Evolutionary conservation across 257 asterid species (phyloP), one percentile per base, ranked within the genome.

Genomic region (Capsicum baccatum): DNA sequence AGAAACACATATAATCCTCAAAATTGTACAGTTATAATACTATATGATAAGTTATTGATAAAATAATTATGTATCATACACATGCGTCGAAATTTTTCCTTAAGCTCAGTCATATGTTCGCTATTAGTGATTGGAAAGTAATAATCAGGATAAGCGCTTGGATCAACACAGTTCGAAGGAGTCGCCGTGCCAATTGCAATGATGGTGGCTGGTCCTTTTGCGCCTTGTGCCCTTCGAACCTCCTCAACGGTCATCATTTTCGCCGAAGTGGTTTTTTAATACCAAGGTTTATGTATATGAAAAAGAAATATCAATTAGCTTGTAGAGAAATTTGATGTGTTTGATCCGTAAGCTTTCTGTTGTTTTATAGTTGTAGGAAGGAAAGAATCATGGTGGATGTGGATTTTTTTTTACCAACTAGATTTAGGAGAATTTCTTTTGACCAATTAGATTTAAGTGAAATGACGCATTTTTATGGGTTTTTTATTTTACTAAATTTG

Each of bases 181-280:
- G 90, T 90, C 0, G 98, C 92, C 0, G 94, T 94, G 8, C 97
- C 96, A 12, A 94, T 94, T 12, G 98, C 97, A 84, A 94, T 3
- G 83, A 94, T 71, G 1, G 92, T 94, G n/a, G 97, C 97, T 3
- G 96, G 98, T 0, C 97, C 98, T 60, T 92, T 92, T 0, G 98
- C 97, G 39, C 97, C 84, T 54, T 92, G 97, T 35, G 96, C 89
- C 48, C 89, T 84, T 11, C 93, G 90, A 56, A 94, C 79, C 11
- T 92, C 97, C 88, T 92, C 97, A 0, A 94, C 96, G 17, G 90
- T 91, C 47, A 88, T 92, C 98, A 93, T 94, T 55, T 58, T 82
- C 57, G 55, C 56, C 48, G 10, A 60, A 79, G 48, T 44, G 33
- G 0, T 5, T 80, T n/a, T 58, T 55, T n/a, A 1, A 44, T 9